Evolutionary conservation across 345 rosid species (phyloP).

Genomic region (Odontarrhena argentea): DNA sequence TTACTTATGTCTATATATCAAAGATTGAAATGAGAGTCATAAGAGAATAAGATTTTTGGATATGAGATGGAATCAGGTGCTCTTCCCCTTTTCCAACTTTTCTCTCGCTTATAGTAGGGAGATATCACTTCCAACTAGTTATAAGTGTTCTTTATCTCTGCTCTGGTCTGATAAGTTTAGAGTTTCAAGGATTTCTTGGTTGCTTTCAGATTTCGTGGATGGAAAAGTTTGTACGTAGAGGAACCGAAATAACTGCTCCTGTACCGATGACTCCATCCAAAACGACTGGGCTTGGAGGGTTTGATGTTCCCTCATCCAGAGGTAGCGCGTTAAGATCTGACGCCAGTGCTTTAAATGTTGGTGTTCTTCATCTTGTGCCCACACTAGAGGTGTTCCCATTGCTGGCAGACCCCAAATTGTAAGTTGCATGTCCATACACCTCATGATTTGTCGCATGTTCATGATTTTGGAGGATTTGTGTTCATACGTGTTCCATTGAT

Average conservation of each 20-base stretch:
- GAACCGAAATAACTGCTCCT: slow-evolving; percentile 97
- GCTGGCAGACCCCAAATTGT: slow-evolving; percentile 80
- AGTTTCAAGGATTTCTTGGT: slow-evolving; percentile 9
- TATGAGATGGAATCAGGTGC: slow-evolving; percentile 34
- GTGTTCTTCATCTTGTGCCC: slow-evolving; percentile 97
- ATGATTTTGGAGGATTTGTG: neutral
- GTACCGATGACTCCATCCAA: slow-evolving; percentile 94
- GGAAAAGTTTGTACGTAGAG: slow-evolving; percentile 92
- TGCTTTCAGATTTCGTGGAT: slow-evolving; percentile 89
- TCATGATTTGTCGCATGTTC: slow-evolving; percentile 19
- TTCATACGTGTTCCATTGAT: neutral
- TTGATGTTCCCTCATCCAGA: slow-evolving; percentile 95
- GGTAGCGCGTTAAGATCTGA: slow-evolving; percentile 91
- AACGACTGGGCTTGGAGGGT: slow-evolving; percentile 99
- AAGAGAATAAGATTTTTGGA: neutral
- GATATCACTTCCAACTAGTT: slow-evolving; percentile 6
- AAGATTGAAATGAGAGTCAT: neutral
- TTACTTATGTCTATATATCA: slow-evolving; percentile 6
- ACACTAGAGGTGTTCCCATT: slow-evolving; percentile 93
- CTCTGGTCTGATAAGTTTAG: slow-evolving; percentile 3
- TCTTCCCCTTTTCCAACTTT: slow-evolving; percentile 20
- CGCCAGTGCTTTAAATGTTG: slow-evolving; percentile 93
- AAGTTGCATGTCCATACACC: slow-evolving; percentile 38
- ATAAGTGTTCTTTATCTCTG: slow-evolving; percentile 20
- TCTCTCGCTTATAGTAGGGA: slow-evolving; percentile 2